Conservation (phyloP, 1,284 basidiomycete genomes). For the Neolentinus lepideus region DNA sequence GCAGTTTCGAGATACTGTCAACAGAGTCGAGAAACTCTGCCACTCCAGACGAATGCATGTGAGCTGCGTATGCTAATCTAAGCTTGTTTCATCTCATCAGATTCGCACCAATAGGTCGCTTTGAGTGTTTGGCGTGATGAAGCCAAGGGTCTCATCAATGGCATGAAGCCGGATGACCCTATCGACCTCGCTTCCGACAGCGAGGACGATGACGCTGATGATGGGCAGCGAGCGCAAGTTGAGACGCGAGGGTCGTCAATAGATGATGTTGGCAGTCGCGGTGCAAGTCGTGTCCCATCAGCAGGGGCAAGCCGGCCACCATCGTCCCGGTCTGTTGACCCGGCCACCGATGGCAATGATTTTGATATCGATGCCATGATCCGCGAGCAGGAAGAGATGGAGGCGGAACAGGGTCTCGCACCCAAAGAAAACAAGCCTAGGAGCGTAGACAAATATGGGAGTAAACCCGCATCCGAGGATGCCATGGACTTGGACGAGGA, state of each 20-base stretch:
- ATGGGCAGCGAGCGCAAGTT: background rate
- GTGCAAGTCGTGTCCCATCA: constrained; percentile 24
- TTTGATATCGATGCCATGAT: constrained; percentile 49
- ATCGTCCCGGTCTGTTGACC: constrained; percentile 30
- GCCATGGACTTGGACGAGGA: constrained; percentile 40
- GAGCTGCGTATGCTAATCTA: constrained; percentile 18
- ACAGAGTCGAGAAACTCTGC: constrained; percentile 79
- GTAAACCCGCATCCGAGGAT: constrained; percentile 2
- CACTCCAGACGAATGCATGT: constrained; percentile 82
- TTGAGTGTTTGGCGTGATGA: constrained; percentile 74
- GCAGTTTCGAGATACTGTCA: constrained; percentile 78
- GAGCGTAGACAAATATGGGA: background rate
- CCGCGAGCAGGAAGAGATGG: constrained; percentile 37
- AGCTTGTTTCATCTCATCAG: background rate
- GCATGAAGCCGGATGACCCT: constrained; percentile 23
- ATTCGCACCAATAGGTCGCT: constrained; percentile 38
- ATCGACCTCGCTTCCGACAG: constrained; percentile 22
- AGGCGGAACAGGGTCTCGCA: constrained; percentile 11
- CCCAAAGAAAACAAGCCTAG: constrained; percentile 6
- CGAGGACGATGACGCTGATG: constrained; percentile 7
- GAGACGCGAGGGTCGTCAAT: constrained; percentile 1
- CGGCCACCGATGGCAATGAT: constrained; percentile 36
- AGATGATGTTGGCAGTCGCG: constrained; percentile 5
- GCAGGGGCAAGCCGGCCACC: constrained; percentile 35
- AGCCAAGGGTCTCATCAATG: constrained; percentile 43